These are phyloP conservation scores for Suhomyces sp. DNA, from an alignment of 805 yeast species.

Conservation along the genomic window DNA sequence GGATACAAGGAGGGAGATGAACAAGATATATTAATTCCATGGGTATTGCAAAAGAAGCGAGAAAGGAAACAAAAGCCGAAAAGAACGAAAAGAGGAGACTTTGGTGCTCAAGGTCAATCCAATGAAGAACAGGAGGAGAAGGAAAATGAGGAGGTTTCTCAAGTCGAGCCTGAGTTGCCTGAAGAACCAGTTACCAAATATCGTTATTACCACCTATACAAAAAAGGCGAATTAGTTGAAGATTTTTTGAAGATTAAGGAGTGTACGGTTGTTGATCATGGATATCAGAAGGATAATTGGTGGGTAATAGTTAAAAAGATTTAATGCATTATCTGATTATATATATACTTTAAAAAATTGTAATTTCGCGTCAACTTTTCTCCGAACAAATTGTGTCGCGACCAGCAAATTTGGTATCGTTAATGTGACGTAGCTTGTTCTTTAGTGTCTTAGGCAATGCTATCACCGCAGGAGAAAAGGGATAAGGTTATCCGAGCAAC, in stretches of 20 bases:
- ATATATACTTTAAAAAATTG: neutral
- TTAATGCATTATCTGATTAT: conserved; percentile 2
- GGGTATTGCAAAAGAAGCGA: conserved; percentile 69
- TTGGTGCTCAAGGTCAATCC: conserved; percentile 2
- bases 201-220: conserved; percentile 86
- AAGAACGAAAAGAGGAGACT: conserved; percentile 4
- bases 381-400: neutral
- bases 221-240: conserved; percentile 74
- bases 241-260: conserved; percentile 76
- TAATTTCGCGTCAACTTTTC: neutral
- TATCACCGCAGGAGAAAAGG: conserved; percentile 32
- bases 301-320: conserved; percentile 47
- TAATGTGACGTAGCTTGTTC: neutral
- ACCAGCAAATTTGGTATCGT: neutral
- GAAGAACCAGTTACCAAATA: conserved; percentile 48
- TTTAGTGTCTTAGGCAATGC: conserved; percentile 14
- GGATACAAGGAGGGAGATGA: conserved; percentile 91
- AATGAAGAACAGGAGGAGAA: conserved; percentile 3
- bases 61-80: conserved; percentile 30
- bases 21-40: conserved; percentile 92
- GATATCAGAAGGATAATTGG: conserved; percentile 96
- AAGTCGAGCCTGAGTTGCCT: neutral
- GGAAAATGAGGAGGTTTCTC: conserved; percentile 7
- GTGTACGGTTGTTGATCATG: conserved; percentile 54
- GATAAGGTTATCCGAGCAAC: conserved; percentile 54